Conservation (phyloP, 2,329 filamentous ascomycete genomes). For the Verticillium zaregamsianum region DNA sequence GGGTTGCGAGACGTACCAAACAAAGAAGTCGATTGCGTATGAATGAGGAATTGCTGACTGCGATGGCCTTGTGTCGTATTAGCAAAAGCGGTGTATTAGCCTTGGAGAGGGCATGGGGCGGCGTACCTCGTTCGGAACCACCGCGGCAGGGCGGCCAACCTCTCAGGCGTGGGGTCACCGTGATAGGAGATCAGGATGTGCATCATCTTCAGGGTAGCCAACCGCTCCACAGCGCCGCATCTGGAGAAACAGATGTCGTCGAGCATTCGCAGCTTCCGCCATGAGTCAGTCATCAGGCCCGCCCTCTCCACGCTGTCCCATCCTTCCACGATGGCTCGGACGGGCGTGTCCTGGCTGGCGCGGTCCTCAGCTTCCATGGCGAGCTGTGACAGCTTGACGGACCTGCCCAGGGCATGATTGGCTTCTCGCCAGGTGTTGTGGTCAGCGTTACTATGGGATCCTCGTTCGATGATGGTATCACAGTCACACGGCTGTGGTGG, state of each 20-base stretch:
- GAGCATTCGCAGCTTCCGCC: constrained; percentile 17
- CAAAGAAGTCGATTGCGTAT: constrained; percentile 23
- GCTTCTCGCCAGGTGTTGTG: constrained; percentile 17
- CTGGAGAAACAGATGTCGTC: constrained; percentile 17
- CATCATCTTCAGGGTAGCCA: constrained; percentile 18
- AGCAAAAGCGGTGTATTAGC: not conserved
- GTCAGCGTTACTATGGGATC: not conserved
- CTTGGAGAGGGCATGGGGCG: not conserved
- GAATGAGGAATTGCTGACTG: constrained; percentile 18
- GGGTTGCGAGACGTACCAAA: constrained; percentile 15
- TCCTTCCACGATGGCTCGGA: constrained; percentile 19
- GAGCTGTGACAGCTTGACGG: constrained; percentile 4
- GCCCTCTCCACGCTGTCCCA: constrained; percentile 21
- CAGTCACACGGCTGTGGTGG: not conserved
- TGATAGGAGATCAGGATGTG: constrained; percentile 20
- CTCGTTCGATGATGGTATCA: not conserved
- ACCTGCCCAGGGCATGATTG: constrained; percentile 14
- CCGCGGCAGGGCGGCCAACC: constrained; percentile 15
- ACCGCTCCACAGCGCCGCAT: constrained; percentile 14
- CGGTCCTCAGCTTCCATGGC: constrained; percentile 12
- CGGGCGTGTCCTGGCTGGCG: constrained; percentile 17
- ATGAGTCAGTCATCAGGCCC: constrained; percentile 6
- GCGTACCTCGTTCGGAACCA: constrained; percentile 20
- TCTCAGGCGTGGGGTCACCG: constrained; percentile 16
- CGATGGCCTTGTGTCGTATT: constrained; percentile 15